Conservation (phyloP, 441 rosid genomes). For the Metrosideros polymorpha region DNA sequence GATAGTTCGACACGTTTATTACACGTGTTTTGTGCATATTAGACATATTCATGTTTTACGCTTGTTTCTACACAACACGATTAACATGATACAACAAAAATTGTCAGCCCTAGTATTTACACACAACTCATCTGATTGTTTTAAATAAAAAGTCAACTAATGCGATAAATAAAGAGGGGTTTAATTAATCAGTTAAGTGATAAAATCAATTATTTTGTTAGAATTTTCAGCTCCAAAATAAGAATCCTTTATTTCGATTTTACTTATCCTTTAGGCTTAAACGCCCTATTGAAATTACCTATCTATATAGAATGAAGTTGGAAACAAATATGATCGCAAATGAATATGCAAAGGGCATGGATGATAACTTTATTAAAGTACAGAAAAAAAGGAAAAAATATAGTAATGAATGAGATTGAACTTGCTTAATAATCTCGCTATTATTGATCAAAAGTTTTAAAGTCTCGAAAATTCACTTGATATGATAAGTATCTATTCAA, state of each 20-base stretch:
- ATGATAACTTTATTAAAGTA: not conserved
- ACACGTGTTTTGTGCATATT: not conserved
- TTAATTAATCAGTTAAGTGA: not conserved
- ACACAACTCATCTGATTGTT: not conserved
- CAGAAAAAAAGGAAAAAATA: not conserved
- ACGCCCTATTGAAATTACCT: not conserved
- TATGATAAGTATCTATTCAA: not conserved
- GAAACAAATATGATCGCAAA: not conserved
- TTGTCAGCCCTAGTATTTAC: not conserved
- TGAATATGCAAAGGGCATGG: not conserved
- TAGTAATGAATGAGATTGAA: not conserved
- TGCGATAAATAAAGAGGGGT: not conserved
- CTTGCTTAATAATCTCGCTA: not conserved
- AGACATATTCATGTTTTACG: not conserved
- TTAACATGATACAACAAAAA: not conserved
- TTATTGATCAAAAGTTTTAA: not conserved
- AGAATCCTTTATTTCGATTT: not conserved
- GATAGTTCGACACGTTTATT: not conserved
- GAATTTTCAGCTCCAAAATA: not conserved
- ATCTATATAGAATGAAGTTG: not conserved
- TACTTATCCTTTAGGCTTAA: not conserved
- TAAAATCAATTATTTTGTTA: not conserved
- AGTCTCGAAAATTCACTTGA: not conserved
- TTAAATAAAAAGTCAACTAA: not conserved
- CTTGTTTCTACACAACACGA: not conserved